Percentiles rank a stretch among this genome's conserved stretches.
Conservation (phyloP, 495 filamentous ascomycete genomes). For the Cairneyella variabilis region DNA sequence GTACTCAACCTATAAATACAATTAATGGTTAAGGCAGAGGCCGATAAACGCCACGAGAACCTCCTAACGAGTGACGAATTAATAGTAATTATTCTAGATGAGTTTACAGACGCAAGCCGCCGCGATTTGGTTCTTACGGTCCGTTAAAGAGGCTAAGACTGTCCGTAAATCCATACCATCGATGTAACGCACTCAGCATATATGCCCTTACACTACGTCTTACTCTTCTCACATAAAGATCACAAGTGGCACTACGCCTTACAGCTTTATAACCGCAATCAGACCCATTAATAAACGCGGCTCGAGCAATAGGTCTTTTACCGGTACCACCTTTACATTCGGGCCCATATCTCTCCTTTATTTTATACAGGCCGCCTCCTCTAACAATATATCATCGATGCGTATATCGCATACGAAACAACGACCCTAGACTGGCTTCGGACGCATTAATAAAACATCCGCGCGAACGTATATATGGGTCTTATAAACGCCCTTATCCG, state of each 20-base stretch:
- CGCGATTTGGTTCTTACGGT: slow-evolving; percentile 14
- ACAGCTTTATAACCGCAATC: slow-evolving; percentile 2
- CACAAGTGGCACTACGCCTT: slow-evolving; percentile 10
- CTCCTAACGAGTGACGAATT: neutral
- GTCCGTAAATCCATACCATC: neutral
- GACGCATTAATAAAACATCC: neutral
- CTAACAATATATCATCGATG: neutral
- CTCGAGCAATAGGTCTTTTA: neutral
- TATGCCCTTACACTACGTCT: slow-evolving; percentile 22
- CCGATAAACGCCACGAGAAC: neutral
- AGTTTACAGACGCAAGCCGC: neutral
- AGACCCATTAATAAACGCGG: neutral
- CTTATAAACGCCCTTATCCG: neutral
- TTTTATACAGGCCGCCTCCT: neutral
- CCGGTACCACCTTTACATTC: neutral
- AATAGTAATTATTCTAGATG: neutral
- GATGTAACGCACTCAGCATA: slow-evolving; percentile 10
- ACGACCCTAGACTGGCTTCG: neutral
- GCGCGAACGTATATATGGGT: neutral
- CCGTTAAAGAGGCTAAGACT: neutral
- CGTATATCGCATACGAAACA: neutral
- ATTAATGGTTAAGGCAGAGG: neutral
- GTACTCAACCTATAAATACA: slow-evolving; percentile 10
- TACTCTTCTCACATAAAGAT: slow-evolving; percentile 18
- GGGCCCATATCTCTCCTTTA: neutral